Conservation (phyloP, 176 grass and related monocot genomes). For the Raddia distichophylla region DNA sequence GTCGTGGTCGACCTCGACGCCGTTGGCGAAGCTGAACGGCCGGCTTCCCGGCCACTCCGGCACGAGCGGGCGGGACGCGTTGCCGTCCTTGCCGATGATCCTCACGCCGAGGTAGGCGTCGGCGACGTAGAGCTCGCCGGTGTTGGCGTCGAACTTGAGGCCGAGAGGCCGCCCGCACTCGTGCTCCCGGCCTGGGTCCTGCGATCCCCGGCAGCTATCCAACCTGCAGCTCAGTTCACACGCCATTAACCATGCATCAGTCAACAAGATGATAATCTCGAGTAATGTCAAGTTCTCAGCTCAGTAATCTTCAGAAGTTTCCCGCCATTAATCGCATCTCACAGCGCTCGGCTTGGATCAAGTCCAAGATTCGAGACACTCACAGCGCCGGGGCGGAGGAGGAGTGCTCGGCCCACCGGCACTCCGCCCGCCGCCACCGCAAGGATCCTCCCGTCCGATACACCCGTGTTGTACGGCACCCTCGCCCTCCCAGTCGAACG, state of each 20-base stretch:
- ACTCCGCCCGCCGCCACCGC: constrained; percentile 46
- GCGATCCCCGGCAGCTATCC: constrained; percentile 62
- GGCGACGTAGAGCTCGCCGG: constrained; percentile 58
- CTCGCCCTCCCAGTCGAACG: constrained; percentile 44
- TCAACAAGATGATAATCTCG: background rate
- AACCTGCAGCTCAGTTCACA: constrained; percentile 36
- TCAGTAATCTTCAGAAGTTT: too few relatives aligned
- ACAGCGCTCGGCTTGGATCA: background rate
- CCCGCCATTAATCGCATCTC: too few relatives aligned
- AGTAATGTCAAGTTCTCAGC: too few relatives aligned
- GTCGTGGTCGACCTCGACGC: constrained; percentile 65
- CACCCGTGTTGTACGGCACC: constrained; percentile 71
- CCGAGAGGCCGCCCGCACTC: constrained; percentile 82
- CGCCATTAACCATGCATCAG: background rate
- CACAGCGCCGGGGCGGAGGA: constrained; percentile 54
- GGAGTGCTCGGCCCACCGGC: constrained; percentile 60
- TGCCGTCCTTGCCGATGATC: constrained; percentile 29
- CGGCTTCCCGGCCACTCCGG: constrained; percentile 21
- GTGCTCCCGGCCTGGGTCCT: constrained; percentile 55
- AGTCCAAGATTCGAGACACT: background rate
- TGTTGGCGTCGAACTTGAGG: constrained; percentile 60
- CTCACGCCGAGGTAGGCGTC: constrained; percentile 74
- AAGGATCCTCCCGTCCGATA: constrained; percentile 74
- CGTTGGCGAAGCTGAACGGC: constrained; percentile 59
- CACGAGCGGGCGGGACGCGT: constrained; percentile 46